A percentile compares a stretch with the other conserved stretches of the same genome.
phyloP scores from a whole-genome alignment of 2,329 filamentous ascomycete species.

The Paecilomyces dactylethromorphus region DNA sequence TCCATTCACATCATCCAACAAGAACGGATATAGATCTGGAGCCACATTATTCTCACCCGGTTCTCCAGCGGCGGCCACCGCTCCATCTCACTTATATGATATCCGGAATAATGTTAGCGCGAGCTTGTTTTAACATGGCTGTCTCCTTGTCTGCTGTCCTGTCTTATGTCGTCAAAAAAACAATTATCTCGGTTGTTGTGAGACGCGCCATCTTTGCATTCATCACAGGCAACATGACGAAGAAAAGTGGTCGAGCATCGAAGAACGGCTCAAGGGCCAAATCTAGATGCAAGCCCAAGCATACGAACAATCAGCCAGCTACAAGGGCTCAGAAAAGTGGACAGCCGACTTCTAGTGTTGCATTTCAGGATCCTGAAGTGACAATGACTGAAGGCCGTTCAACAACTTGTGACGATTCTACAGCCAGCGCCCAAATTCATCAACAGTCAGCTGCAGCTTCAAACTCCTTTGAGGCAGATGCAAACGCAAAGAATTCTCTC shows the following conservation, averaged over 20 bases:
- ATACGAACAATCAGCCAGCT: neutral
- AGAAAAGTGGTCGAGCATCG: neutral
- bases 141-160: neutral
- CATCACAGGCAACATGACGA: neutral
- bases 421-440: neutral
- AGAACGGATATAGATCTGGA: neutral
- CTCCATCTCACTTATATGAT: neutral
- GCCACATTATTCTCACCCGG: neutral
- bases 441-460: neutral
- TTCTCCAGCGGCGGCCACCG: neutral
- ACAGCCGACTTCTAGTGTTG: neutral
- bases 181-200: neutral
- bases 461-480: neutral
- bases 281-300: neutral
- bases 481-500: neutral
- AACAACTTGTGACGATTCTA: neutral
- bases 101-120: neutral
- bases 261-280: neutral
- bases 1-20: neutral
- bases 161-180: neutral
- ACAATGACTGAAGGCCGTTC: neutral
- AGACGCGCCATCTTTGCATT: constrained; percentile 47
- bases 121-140: neutral
- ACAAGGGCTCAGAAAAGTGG: constrained; percentile 32
- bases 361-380: neutral